Percentiles rank a stretch among this genome's conserved stretches.
phyloP scores from a whole-genome alignment of 805 yeast species.

The Spencermartinsiella europaea region DNA sequence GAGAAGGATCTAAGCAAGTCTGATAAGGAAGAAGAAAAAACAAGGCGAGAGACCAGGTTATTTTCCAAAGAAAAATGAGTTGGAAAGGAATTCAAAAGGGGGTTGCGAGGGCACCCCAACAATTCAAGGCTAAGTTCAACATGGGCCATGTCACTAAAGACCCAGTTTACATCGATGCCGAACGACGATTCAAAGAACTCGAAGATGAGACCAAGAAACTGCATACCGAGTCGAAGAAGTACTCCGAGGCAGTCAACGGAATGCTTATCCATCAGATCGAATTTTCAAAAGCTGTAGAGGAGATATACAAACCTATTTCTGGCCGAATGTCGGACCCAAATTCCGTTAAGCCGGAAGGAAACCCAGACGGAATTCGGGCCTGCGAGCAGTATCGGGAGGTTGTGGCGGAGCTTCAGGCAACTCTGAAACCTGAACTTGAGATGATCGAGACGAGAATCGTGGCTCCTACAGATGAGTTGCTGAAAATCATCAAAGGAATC shows the following conservation, averaged over 20 bases:
- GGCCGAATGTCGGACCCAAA: constrained; percentile 90
- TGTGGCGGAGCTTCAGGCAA: constrained; percentile 78
- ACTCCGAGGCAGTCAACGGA: constrained; percentile 86
- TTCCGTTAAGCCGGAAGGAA: constrained; percentile 81
- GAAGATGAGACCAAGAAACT: constrained; percentile 85
- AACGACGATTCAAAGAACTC: constrained; percentile 88
- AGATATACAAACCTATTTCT: constrained; percentile 90
- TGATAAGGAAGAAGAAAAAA: no score
- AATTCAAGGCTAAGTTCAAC: constrained; percentile 81
- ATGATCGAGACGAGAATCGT: constrained; percentile 86
- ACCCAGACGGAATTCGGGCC: constrained; percentile 94
- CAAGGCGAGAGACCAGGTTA: no score
- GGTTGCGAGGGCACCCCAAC: constrained; percentile 79
- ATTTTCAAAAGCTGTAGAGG: constrained; percentile 92
- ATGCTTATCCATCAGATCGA: constrained; percentile 93
- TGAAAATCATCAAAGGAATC: constrained; percentile 73
- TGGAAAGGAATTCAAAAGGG: constrained; percentile 84
- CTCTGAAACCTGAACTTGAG: constrained; percentile 87
- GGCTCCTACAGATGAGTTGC: constrained; percentile 84
- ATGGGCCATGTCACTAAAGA: constrained; percentile 65
- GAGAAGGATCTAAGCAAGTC: no score
- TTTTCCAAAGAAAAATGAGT: constrained; percentile 68
- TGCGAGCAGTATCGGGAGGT: constrained; percentile 86
- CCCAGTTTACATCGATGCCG: constrained; percentile 91
- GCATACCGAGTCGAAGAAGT: constrained; percentile 84